Base-by-base conservation (phyloP, 768 basidiomycete species). In the Podaxis mareebaensis region DNA sequence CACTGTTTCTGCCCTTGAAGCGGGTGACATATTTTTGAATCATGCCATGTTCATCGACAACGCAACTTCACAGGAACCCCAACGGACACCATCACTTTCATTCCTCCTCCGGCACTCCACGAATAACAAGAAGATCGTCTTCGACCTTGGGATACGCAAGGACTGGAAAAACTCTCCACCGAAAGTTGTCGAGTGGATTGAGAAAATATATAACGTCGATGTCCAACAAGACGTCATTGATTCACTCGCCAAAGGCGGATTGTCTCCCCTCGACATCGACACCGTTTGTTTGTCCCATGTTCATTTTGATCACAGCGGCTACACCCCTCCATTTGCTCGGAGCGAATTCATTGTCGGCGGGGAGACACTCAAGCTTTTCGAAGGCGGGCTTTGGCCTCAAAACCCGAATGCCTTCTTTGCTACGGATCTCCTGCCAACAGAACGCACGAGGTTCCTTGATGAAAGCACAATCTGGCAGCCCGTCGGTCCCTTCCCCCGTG, bases 121-220 rank as follows among this genome's bases (percentile, higher is more conserved):
- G 17, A 77, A 70, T 1, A 70, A 73, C 2, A 68, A 73, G 12
- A 79, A 74, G 33, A 68, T 84, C 42, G 64, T 86, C 0, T 87
- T 88, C 64, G 88, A 88, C 63, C 78, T 88, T 20, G 86, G 86
- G 8, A 74, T 83, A 8, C 79, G 84, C 28, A 76, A 77, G 48
- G 81, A 87, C 64, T 73, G 76, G 67, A 74, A 80, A 22, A 78
- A 72, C 3, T 79, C 75, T 57, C 77, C 82, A 0, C 80, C 80
- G 0, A 67, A 60, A 0, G 63, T 72, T 49, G 72, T 72, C 39
- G 64, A 75, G 51, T 66, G 64, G 68, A 69, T 79, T 54, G 68
- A 71, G 44, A 53, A 57, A 12, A 52, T 66, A 4, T 76, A 67
- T 61, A 60, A 66, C 7, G 57, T 73, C 22, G 67, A 69, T 26